A percentile compares a stretch with the other conserved stretches of the same genome.
Conservation (phyloP, 768 basidiomycete genomes). For the Leccinum boreale region DNA sequence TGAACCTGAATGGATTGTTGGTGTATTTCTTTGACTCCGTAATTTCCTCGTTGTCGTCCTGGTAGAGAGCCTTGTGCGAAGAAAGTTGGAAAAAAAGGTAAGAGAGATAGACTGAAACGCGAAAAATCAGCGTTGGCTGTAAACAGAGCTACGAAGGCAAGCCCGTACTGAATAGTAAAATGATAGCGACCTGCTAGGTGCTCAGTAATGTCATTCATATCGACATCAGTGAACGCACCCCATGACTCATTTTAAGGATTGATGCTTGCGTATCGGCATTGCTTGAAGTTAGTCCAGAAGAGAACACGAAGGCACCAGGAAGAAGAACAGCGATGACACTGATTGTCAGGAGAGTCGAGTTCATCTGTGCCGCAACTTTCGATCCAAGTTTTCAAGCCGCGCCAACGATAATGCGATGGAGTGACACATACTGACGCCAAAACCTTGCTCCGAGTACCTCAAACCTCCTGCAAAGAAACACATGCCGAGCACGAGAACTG, state of each 20-base stretch:
- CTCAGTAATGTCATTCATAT: slow-evolving; percentile 4
- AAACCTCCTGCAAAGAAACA: slow-evolving; percentile 83
- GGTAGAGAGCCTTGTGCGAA: slow-evolving; percentile 73
- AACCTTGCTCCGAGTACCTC: slow-evolving; percentile 75
- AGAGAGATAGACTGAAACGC: slow-evolving; percentile 58
- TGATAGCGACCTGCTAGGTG: slow-evolving; percentile 57
- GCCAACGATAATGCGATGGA: background rate
- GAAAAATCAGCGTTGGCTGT: slow-evolving; percentile 1
- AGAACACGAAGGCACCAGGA: slow-evolving; percentile 73
- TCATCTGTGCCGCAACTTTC: slow-evolving; percentile 66
- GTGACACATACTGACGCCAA: slow-evolving; percentile 56
- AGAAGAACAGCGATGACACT: slow-evolving; percentile 78
- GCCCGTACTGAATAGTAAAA: slow-evolving; percentile 69
- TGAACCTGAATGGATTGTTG: slow-evolving; percentile 36
- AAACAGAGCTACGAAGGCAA: background rate
- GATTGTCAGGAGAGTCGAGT: slow-evolving; percentile 69
- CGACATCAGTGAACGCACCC: slow-evolving; percentile 41
- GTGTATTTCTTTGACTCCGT: slow-evolving; percentile 39
- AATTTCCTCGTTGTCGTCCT: slow-evolving; percentile 39
- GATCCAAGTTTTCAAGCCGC: background rate
- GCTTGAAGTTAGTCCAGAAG: slow-evolving; percentile 32
- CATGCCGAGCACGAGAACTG: slow-evolving; percentile 82
- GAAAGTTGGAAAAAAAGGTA: slow-evolving; percentile 79
- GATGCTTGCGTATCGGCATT: slow-evolving; percentile 25
- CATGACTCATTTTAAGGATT: slow-evolving; percentile 73